A percentile compares a stretch with the other conserved stretches of the same genome.
Evolutionary conservation across 345 rosid species (phyloP).

Genomic region (Salix brachista): DNA sequence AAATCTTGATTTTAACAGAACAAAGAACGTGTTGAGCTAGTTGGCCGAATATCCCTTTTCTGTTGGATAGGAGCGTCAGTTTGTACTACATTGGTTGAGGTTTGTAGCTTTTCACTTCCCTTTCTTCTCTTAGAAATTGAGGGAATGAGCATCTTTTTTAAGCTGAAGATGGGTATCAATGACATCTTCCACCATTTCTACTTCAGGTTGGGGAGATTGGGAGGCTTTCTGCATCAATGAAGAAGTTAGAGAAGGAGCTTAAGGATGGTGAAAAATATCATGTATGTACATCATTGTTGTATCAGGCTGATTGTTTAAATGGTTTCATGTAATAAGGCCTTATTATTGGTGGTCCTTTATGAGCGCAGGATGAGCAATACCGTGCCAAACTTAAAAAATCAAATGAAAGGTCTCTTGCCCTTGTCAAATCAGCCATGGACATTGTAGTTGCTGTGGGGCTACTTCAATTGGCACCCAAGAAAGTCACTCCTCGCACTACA

Average conservation of each 20-base stretch:
- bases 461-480: slow-evolving; percentile 84
- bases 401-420: slow-evolving; percentile 74
- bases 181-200: background rate
- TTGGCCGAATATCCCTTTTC: slow-evolving; percentile 77
- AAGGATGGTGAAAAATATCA: slow-evolving; percentile 61
- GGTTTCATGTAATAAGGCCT: background rate
- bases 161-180: background rate
- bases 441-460: slow-evolving; percentile 81
- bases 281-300: slow-evolving; percentile 29
- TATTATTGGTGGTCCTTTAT: background rate
- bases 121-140: background rate
- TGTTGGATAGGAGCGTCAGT: slow-evolving; percentile 93
- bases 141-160: background rate
- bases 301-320: background rate
- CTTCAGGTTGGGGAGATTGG: slow-evolving; percentile 77
- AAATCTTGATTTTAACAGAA: slow-evolving; percentile 38
- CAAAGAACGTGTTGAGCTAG: slow-evolving; percentile 74
- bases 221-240: slow-evolving; percentile 74
- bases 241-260: slow-evolving; percentile 71
- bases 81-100: slow-evolving; percentile 83
- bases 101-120: slow-evolving; percentile 25
- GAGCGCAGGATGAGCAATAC: slow-evolving; percentile 64
- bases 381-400: slow-evolving; percentile 69
- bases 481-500: slow-evolving; percentile 81
- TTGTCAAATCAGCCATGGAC: slow-evolving; percentile 82